A percentile compares a stretch with the other conserved stretches of the same genome.
These are phyloP conservation scores for Hyaloscypha finlandica DNA, from an alignment of 495 filamentous ascomycete species.

Conservation along the genomic window DNA sequence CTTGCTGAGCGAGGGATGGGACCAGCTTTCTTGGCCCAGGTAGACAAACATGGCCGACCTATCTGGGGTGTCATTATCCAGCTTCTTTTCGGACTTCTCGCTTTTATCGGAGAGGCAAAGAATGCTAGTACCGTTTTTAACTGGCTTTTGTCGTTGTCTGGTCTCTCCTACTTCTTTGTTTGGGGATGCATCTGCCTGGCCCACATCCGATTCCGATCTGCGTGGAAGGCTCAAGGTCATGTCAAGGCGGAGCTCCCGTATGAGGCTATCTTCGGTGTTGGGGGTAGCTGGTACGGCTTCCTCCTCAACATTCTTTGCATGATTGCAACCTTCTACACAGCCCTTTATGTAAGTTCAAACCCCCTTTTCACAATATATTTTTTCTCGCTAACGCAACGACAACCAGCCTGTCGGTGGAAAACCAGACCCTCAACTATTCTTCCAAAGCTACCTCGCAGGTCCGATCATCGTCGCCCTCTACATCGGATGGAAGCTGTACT, in stretches of 20 bases:
- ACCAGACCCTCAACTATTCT: conserved; percentile 62
- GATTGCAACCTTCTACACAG: conserved; percentile 90
- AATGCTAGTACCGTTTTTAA: conserved; percentile 58
- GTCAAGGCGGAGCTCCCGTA: conserved; percentile 76
- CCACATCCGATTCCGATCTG: conserved; percentile 89
- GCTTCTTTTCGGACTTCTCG: conserved; percentile 54
- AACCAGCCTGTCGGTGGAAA: conserved; percentile 59
- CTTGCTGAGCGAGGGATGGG: conserved; percentile 60
- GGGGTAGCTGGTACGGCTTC: conserved; percentile 83
- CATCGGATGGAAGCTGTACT: conserved; percentile 74
- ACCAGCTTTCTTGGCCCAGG: conserved; percentile 55
- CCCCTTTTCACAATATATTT: background rate
- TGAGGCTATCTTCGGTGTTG: conserved; percentile 74
- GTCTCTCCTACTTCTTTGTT: conserved; percentile 87
- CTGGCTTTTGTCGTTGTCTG: conserved; percentile 91
- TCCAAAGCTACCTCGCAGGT: conserved; percentile 73
- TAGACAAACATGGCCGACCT: conserved; percentile 61
- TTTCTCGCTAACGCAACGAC: background rate
- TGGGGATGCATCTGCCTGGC: conserved; percentile 87
- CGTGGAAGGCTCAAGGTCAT: conserved; percentile 74
- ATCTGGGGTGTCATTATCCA: conserved; percentile 49
- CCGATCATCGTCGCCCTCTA: conserved; percentile 80
- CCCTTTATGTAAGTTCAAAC: conserved; percentile 52
- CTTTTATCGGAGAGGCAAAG: conserved; percentile 53
- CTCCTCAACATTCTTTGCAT: conserved; percentile 76